Evolutionary conservation across 23 red algal genomes (phyloP), one percentile per base, ranked within the genome.

Genomic region (Pyropia haitanensis): DNA sequence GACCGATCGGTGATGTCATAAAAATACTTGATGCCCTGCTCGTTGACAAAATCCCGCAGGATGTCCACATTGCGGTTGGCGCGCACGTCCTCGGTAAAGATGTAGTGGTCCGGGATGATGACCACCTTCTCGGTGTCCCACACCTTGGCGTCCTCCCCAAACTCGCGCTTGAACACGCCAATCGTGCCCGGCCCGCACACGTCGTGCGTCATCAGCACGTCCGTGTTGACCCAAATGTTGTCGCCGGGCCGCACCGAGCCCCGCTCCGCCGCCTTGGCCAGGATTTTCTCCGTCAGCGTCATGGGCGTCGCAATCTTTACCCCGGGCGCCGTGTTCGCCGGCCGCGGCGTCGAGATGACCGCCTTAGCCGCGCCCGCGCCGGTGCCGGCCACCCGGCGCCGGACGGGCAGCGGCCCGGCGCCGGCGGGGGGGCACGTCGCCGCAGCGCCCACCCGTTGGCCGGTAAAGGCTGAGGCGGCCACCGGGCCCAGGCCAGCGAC

Each of bases 71-170:
- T 89, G 13, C 92, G 57, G 44, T 96, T 96, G 6, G 92, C 92
- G 12, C 76, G 58, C 56, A 84, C 67, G 60, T 96, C 83, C 59
- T 83, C 76, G 25, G 92, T 96, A 29, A 96, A 96, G 52, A 96
- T 96, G 75, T 96, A 96, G 81, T 96, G 92, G 63, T 96, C 92
- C 7, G 92, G 92, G 32, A 96, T 96, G 29, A 96, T 89, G 64
- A 96, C 81, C 7, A 96, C 78, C 51, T 80, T 74, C 51, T 96
- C 79, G 12, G 55, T 68, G 59, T 96, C 85, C 79, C 80, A 96
- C 57, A 96, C 92, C 49, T 61, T 74, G 19, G 92, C 92, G 50
- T 89, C 75, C 19, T 73, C 61, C 21, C 92, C 92, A 73, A 96
- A 96, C 61, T 96, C 92, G 8, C 83, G 66, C 57, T 96, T 89